Conservation (phyloP, 106 monocot species). For the Acorus gramineus region DNA sequence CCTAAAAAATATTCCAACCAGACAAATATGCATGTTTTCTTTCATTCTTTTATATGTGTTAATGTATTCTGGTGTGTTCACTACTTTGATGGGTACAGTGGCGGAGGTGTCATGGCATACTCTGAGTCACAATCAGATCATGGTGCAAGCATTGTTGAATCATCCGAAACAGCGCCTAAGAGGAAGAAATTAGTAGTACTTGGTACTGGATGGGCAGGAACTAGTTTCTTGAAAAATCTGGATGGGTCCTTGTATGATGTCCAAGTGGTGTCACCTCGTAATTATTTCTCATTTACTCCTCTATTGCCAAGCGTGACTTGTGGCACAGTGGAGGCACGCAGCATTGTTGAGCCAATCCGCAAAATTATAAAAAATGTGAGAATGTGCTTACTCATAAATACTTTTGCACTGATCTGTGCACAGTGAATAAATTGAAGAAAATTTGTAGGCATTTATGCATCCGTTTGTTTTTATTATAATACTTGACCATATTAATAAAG, state of each 20-base stretch:
- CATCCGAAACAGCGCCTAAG: conserved; percentile 25
- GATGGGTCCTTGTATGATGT: conserved; percentile 59
- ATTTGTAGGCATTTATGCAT: too few species aligned
- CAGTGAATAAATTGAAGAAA: too few species aligned
- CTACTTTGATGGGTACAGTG: conserved; percentile 18
- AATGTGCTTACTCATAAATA: too few species aligned
- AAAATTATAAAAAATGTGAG: conserved; percentile 54
- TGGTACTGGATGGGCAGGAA: conserved; percentile 85
- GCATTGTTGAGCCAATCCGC: conserved; percentile 63
- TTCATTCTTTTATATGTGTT: not conserved
- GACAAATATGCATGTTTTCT: too few species aligned
- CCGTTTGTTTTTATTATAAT: too few species aligned
- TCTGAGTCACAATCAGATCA: conserved; percentile 43
- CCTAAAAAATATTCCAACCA: too few species aligned
- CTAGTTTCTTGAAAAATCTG: conserved; percentile 53
- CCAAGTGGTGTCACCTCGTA: conserved; percentile 65
- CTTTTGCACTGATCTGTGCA: too few species aligned
- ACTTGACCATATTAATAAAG: too few species aligned
- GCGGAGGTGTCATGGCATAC: conserved; percentile 64
- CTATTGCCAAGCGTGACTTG: conserved; percentile 75
- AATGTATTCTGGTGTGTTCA: not conserved
- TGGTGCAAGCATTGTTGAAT: not conserved
- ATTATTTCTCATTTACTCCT: conserved; percentile 78
- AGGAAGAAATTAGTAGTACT: conserved; percentile 58
- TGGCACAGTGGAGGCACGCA: conserved; percentile 65